Evolutionary conservation across 2,329 filamentous ascomycete species (phyloP).

Genomic region (Tolypocladium pustulatum): DNA sequence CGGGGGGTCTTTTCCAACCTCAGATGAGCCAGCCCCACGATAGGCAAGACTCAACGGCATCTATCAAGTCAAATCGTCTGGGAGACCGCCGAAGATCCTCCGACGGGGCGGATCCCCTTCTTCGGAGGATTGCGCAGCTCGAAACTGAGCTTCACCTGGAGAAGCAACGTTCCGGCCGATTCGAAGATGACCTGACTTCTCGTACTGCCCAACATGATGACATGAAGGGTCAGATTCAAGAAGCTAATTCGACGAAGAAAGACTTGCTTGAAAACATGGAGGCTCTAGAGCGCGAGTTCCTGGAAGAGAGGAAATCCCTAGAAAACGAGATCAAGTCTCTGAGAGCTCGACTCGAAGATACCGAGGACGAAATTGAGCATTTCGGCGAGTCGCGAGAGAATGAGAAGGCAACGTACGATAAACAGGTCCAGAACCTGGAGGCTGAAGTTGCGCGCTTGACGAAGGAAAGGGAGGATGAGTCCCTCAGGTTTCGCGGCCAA

Average conservation of each 20-base stretch:
- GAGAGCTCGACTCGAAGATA: constrained; percentile 71
- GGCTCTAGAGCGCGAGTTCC: constrained; percentile 78
- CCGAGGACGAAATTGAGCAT: constrained; percentile 85
- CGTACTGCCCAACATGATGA: constrained; percentile 47
- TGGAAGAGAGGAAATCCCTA: constrained; percentile 71
- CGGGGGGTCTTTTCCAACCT: constrained; percentile 44
- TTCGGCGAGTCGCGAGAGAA: constrained; percentile 75
- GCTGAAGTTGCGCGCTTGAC: constrained; percentile 57
- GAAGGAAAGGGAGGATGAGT: constrained; percentile 46
- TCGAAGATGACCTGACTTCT: constrained; percentile 60
- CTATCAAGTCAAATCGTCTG: constrained; percentile 30
- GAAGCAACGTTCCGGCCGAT: constrained; percentile 51
- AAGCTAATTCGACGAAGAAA: constrained; percentile 83
- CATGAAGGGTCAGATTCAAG: constrained; percentile 62
- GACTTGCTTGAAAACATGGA: constrained; percentile 94
- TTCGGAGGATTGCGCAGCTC: constrained; percentile 47
- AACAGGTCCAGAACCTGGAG: constrained; percentile 57
- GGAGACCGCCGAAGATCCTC: constrained; percentile 36
- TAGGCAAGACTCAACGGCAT: constrained; percentile 38
- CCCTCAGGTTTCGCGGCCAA: constrained; percentile 49
- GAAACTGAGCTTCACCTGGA: constrained; percentile 72
- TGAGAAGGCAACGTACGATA: constrained; percentile 61
- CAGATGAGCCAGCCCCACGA: constrained; percentile 35
- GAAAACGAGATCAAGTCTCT: constrained; percentile 70
- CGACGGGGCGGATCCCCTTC: constrained; percentile 34